Percentiles rank a stretch among this genome's conserved stretches.
Conservation (phyloP, 768 basidiomycete genomes). For the Rhodotorula paludigena region DNA sequence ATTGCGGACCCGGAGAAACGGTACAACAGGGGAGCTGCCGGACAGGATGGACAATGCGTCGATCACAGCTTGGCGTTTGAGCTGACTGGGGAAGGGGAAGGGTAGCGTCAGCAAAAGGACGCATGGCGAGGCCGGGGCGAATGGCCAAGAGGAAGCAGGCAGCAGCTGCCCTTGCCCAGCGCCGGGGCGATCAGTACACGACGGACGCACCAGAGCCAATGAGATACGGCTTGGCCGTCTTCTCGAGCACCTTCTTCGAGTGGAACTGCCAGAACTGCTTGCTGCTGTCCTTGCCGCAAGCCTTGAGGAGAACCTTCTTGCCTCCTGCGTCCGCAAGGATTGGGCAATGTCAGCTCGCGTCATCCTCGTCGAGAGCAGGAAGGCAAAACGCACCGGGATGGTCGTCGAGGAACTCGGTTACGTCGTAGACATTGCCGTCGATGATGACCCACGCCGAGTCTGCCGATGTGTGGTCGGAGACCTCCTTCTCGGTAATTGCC, state of each 20-base stretch:
- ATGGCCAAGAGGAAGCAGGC: too few species aligned
- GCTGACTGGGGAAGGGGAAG: too few species aligned
- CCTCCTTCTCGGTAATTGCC: conserved; percentile 16
- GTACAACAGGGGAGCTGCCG: too few species aligned
- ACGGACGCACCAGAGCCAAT: conserved; percentile 17
- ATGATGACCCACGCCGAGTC: conserved; percentile 36
- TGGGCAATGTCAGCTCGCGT: too few species aligned
- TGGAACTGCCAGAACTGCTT: conserved; percentile 40
- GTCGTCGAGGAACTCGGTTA: conserved; percentile 22
- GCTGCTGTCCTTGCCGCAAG: conserved; percentile 32
- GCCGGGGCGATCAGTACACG: too few species aligned
- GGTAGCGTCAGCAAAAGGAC: too few species aligned
- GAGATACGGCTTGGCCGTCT: conserved; percentile 29
- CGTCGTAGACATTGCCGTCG: conserved; percentile 34
- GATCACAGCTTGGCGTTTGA: too few species aligned
- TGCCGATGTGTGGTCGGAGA: conserved; percentile 21
- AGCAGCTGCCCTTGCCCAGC: too few species aligned
- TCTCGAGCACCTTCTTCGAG: conserved; percentile 30
- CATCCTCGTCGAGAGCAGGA: too few species aligned
- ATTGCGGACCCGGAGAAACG: too few species aligned
- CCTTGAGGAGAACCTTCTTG: conserved; percentile 32
- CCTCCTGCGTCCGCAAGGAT: conserved; percentile 33
- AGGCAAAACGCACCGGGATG: conserved; percentile 21
- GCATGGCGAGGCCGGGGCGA: too few species aligned
- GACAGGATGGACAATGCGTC: too few species aligned